Conservation (phyloP, 2,329 filamentous ascomycete species). For the Leptographium flavum region DNA sequence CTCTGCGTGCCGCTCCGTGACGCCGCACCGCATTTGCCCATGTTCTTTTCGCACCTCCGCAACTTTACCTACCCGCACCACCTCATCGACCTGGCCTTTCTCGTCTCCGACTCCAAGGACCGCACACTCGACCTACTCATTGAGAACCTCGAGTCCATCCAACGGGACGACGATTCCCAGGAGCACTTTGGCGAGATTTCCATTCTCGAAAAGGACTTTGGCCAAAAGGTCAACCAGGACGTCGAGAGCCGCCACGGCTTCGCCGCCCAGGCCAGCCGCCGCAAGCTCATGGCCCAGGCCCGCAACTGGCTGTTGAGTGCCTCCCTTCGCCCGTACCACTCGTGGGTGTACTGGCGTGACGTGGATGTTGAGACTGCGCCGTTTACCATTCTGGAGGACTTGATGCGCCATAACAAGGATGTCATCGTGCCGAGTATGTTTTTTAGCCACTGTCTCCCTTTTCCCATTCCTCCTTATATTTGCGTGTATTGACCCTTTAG, state of each 20-base stretch:
- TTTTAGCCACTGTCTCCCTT: not conserved
- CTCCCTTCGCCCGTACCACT: slow-evolving; percentile 84
- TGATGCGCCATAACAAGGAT: slow-evolving; percentile 98
- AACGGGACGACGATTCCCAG: slow-evolving; percentile 63
- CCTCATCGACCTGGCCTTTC: slow-evolving; percentile 87
- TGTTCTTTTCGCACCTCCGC: slow-evolving; percentile 96
- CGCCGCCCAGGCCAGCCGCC: slow-evolving; percentile 79
- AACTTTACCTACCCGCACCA: slow-evolving; percentile 97
- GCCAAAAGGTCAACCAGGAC: slow-evolving; percentile 93
- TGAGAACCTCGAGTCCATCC: slow-evolving; percentile 61
- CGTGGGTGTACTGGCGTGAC: slow-evolving; percentile 99
- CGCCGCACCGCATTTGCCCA: slow-evolving; percentile 77
- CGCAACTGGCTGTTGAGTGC: slow-evolving; percentile 94
- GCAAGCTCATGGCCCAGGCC: slow-evolving; percentile 96
- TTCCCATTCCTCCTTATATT: not conserved
- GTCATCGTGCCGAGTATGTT: slow-evolving; percentile 92
- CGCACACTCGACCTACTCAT: slow-evolving; percentile 66
- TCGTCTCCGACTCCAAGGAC: slow-evolving; percentile 96
- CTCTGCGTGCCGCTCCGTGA: slow-evolving; percentile 90
- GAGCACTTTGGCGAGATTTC: slow-evolving; percentile 91
- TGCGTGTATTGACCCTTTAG: slow-evolving; percentile 26
- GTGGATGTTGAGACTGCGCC: slow-evolving; percentile 96
- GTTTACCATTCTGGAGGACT: slow-evolving; percentile 88
- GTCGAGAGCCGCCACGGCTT: slow-evolving; percentile 96
- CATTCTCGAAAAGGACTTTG: slow-evolving; percentile 97